Conservation (phyloP, 2,329 filamentous ascomycete genomes). For the Coniella vitis region DNA sequence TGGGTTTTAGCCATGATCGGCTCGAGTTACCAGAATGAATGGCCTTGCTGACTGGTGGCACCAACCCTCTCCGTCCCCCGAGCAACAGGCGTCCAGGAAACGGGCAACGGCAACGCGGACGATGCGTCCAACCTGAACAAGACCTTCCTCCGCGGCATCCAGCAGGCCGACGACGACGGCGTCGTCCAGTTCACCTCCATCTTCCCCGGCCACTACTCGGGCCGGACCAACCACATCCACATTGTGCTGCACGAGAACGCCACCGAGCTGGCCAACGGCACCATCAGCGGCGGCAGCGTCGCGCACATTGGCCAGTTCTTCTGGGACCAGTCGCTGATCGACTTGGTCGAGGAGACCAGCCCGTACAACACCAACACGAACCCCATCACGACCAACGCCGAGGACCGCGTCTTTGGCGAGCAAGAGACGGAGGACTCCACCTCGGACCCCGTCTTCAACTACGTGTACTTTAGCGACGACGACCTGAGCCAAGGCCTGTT, state of each 20-base stretch:
- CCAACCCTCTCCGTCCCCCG: no score
- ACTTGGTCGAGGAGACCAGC: slow-evolving; percentile 1
- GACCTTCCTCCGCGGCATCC: slow-evolving; percentile 38
- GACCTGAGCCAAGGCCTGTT: slow-evolving; percentile 41
- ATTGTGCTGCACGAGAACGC: slow-evolving; percentile 23
- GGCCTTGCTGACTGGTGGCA: no score
- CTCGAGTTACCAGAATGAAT: no score
- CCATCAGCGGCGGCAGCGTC: slow-evolving; percentile 28
- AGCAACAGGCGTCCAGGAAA: slow-evolving; percentile 18
- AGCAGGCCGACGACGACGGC: slow-evolving; percentile 33
- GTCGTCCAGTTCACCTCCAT: slow-evolving; percentile 34
- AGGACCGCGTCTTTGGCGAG: slow-evolving; percentile 32
- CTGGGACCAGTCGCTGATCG: slow-evolving; percentile 7
- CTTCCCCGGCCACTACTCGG: slow-evolving; percentile 40
- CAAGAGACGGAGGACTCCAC: slow-evolving; percentile 27
- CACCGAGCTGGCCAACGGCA: slow-evolving; percentile 40
- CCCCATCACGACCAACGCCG: slow-evolving; percentile 37
- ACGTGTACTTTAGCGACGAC: slow-evolving; percentile 45
- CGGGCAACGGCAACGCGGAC: slow-evolving; percentile 22
- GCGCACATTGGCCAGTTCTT: slow-evolving; percentile 8
- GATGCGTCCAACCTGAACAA: slow-evolving; percentile 28
- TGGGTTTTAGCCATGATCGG: no score
- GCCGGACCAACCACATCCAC: slow-evolving; percentile 34
- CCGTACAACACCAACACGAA: slow-evolving; percentile 26
- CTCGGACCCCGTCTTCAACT: slow-evolving; percentile 45